Conservation (phyloP, 1,284 basidiomycete genomes). For the Anthracocystis panici-leucophaei region DNA sequence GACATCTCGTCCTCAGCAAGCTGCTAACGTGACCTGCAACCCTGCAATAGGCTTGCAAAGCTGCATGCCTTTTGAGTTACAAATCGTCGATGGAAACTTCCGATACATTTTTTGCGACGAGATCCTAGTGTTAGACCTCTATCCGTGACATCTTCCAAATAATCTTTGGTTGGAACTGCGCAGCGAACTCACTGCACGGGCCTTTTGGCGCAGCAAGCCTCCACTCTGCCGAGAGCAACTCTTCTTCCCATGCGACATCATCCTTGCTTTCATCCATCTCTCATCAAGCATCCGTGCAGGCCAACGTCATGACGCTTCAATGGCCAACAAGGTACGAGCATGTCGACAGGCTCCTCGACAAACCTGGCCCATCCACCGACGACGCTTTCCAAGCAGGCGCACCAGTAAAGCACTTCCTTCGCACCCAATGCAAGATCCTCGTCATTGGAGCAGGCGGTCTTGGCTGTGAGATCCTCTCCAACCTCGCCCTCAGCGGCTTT, state of each 20-base stretch:
- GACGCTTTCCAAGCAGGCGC: constrained; percentile 53
- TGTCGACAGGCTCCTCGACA: constrained; percentile 78
- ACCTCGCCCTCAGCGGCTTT: constrained; percentile 79
- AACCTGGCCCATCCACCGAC: constrained; percentile 73
- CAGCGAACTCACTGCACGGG: background rate
- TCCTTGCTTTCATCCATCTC: background rate
- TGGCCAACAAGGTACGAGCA: constrained; percentile 48
- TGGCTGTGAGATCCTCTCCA: constrained; percentile 68
- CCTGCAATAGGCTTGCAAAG: no score
- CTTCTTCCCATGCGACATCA: background rate
- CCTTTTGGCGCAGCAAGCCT: constrained; percentile 2
- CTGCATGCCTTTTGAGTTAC: no score
- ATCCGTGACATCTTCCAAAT: background rate
- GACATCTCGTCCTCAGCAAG: no score
- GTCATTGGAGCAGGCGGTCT: constrained; percentile 78
- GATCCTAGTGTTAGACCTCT: background rate
- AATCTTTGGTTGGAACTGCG: background rate
- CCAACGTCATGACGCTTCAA: background rate
- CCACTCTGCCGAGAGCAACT: constrained; percentile 7
- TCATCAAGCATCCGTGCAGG: background rate
- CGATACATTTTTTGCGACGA: background rate
- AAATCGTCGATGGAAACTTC: background rate
- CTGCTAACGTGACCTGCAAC: no score
- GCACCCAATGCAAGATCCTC: constrained; percentile 87
- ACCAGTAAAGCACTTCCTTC: constrained; percentile 85